Conservation (phyloP, 1,284 basidiomycete species). For the Abortiporus biennis region DNA sequence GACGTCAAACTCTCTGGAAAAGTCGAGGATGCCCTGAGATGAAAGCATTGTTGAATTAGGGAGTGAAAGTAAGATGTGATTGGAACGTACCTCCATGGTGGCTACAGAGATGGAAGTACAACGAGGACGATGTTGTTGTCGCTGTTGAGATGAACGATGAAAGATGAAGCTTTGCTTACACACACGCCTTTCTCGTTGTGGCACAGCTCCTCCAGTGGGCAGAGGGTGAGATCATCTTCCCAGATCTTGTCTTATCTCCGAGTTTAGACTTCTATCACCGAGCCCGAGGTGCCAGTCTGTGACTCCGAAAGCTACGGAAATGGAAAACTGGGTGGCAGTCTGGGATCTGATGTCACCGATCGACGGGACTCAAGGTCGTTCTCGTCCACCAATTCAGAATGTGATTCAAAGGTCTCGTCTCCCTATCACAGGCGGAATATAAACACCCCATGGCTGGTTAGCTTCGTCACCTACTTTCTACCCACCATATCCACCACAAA, state of each 20-base stretch:
- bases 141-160: conserved; percentile 23
- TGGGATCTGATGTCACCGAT: no score
- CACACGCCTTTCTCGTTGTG: conserved; percentile 12
- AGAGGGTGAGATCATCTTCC: conserved; percentile 28
- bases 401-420: no score
- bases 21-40: conserved; percentile 26
- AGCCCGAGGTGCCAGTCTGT: no score
- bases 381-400: no score
- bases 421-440: no score
- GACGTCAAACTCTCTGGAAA: conserved; percentile 28
- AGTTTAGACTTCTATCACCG: background rate
- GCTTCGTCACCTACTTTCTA: no score
- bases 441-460: no score
- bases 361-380: no score
- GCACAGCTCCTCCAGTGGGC: conserved; percentile 28
- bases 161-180: conserved; percentile 14
- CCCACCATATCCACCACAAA: background rate
- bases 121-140: conserved; percentile 17
- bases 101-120: conserved; percentile 14
- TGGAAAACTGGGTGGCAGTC: no score
- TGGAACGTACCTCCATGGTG: conserved; percentile 32
- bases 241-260: conserved; percentile 21
- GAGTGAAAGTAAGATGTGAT: background rate
- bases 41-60: background rate
- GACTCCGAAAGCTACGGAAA: no score